These are phyloP conservation scores for Dothiorella sarmentorum DNA, from an alignment of 2,329 filamentous ascomycete species.

Conservation along the genomic window DNA sequence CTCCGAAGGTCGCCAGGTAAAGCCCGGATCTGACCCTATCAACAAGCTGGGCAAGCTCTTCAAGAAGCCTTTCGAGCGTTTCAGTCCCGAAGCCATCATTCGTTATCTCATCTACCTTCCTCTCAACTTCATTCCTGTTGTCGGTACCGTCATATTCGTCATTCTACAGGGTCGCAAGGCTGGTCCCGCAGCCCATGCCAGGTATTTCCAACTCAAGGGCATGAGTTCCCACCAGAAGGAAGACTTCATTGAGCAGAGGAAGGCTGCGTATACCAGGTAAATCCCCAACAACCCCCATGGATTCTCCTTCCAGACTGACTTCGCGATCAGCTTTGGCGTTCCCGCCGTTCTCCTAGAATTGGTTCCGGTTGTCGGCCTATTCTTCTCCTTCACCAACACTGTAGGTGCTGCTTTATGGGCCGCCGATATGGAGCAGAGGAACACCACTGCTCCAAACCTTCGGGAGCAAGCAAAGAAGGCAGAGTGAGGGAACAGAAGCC, in stretches of 20 bases:
- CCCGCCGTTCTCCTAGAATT: conserved; percentile 80
- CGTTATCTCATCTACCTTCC: conserved; percentile 83
- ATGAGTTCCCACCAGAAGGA: conserved; percentile 66
- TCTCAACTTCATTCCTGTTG: conserved; percentile 86
- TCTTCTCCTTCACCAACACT: conserved; percentile 87
- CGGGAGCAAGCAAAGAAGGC: conserved; percentile 29
- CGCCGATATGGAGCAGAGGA: conserved; percentile 66
- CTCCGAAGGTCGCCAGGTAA: conserved; percentile 69
- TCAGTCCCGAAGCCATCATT: conserved; percentile 59
- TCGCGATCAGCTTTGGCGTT: conserved; percentile 58
- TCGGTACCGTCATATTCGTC: conserved; percentile 80
- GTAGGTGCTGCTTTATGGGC: conserved; percentile 95
- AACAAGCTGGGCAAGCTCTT: conserved; percentile 56
- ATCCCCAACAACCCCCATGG: conserved; percentile 25
- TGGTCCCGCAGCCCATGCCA: conserved; percentile 52
- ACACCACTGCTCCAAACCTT: conserved; percentile 35
- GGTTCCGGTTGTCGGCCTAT: conserved; percentile 74
- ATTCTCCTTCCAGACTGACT: background rate
- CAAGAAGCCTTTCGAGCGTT: conserved; percentile 53
- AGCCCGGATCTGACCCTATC: conserved; percentile 51
- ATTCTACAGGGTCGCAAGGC: conserved; percentile 60
- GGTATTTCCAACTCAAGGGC: conserved; percentile 90
- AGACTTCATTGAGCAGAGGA: conserved; percentile 66
- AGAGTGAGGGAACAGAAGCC: background rate
- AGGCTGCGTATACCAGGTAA: conserved; percentile 77